A percentile compares a stretch with the other conserved stretches of the same genome.
These are phyloP conservation scores for Grammothele lineata DNA, from an alignment of 768 basidiomycete species.

Conservation along the genomic window DNA sequence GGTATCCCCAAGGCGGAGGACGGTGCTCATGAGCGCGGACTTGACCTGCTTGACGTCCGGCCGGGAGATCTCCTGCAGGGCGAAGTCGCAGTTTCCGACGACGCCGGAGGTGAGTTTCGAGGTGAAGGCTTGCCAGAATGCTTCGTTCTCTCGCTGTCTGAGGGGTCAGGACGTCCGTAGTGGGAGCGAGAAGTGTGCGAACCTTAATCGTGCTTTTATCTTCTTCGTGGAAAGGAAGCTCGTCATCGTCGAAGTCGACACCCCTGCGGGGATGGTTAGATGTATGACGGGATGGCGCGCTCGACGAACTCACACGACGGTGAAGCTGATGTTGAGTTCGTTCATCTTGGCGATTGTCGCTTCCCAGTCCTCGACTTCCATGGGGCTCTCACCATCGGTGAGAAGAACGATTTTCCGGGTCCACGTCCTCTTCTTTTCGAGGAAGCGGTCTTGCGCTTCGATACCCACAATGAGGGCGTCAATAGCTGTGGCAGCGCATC, in stretches of 20 bases:
- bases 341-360: constrained; percentile 63
- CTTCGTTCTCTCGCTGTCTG: constrained; percentile 68
- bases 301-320: constrained; percentile 58
- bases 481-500: constrained; percentile 46
- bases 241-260: constrained; percentile 81
- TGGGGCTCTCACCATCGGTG: constrained; percentile 79
- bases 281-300: background rate
- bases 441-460: constrained; percentile 68
- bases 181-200: constrained; percentile 2
- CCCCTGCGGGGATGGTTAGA: constrained; percentile 47
- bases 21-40: constrained; percentile 59
- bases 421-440: constrained; percentile 75
- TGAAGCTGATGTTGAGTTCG: constrained; percentile 49
- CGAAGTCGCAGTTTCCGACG: constrained; percentile 61
- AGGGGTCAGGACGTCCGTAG: background rate
- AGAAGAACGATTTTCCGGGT: constrained; percentile 78
- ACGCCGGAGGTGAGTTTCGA: constrained; percentile 43
- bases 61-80: constrained; percentile 51
- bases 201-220: constrained; percentile 77
- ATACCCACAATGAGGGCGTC: constrained; percentile 86
- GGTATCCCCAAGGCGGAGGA: constrained; percentile 75
- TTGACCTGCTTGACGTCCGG: constrained; percentile 68
- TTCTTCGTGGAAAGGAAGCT: constrained; percentile 56
- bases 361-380: constrained; percentile 76
- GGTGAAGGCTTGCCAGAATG: constrained; percentile 54